Base-by-base conservation (phyloP, 2,329 filamentous ascomycete genomes). In the Zarea fungicola region DNA sequence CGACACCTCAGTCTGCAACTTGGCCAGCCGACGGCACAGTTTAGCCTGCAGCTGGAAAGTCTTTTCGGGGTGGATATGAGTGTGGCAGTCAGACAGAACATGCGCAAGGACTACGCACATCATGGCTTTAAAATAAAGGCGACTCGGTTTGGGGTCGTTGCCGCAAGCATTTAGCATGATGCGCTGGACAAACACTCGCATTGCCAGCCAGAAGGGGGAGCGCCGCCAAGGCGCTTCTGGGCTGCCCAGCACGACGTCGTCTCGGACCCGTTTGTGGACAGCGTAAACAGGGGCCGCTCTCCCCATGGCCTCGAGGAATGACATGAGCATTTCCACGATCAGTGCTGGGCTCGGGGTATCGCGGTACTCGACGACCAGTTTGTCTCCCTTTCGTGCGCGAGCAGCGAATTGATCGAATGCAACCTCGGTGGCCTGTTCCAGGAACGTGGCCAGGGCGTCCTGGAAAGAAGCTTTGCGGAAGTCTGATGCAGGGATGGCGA, bases 291-390 rank as follows among this genome's bases (percentile, higher is more conserved):
- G 47, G 0, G 66, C 50, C 0, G 65, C 54, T 0, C 57, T 48
- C 0, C 83, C 83, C 6, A 76, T 67, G 0, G 71, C 75, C 55
- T 81, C 75, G 0, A 88, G 62, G 0, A 87, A 59, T 0, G 79
- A 73, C 64, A 85, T 77, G 8, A 87, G 67, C 51, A 85, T 68
- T 8, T 80, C 71, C 0, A 73, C 77, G 3, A 89, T 73, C 1
- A 87, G 61, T 0, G 73, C 67, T 0, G 84, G 83, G 46, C 77
- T 62, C 0, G 70, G 62, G 0, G 79, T 81, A 42, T 87, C 77
- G 7, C 85, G 75, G 14, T 63, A 63, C 57, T 88, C 84, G 9
- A 68, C 61, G 0, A 77, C 61, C 0, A 60, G 55, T 0, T 64
- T 60, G 0, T 73, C 71, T 1, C 76, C 77, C 55, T 87, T 88